Base-by-base conservation (phyloP, 2,329 filamentous ascomycete species). In the Cryphonectria japonica region DNA sequence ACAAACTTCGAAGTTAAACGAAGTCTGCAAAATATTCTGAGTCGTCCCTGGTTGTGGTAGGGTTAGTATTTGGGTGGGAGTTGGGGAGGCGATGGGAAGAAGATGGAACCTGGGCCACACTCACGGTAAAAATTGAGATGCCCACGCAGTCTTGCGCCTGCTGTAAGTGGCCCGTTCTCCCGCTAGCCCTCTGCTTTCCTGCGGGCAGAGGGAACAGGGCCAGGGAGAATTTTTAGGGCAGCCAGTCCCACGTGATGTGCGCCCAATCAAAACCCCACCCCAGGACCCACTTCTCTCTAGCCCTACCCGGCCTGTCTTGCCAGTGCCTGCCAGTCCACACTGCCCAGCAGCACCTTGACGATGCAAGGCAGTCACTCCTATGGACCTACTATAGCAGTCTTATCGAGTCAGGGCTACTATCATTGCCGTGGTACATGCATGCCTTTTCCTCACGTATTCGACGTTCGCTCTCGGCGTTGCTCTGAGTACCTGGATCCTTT, bases 21-120 rank as follows among this genome's bases (percentile, higher is more conserved):
- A 69, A 69, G 70, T 71, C 67, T 70, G 69, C 69, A 26, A 67
- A 37, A 71, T 63, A 68, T 26, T 70, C 70, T 72, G 70, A 72
- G 70, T 70, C 71, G 66, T 67, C 72, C 70, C 70, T 70, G 46
- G 68, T 64, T 61, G 63, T 61, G 37, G 57, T 39, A 66, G 67
- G 64, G 70, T 73, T 70, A 73, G 67, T 73, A 71, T 70, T 72
- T 69, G 69, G 66, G 69, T 52, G 65, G 69, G 71, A 37, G 39
- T 63, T 65, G 69, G 69, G 37, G 69, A 67, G 61, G 37, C 59
- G 54, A 62, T 65, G 68, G 68, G 68, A 59, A 61, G 52, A 59
- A 59, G 65, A 59, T 32, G 37, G 46, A 22, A 43, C 34, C 37
- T 46, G 61, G 39, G 65, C 54, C 57, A 39, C 67, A 57, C 59